Evolutionary conservation across 257 asterid genomes (phyloP), one percentile per base, ranked within the genome.

Genomic region (Fraxinus excelsior): DNA sequence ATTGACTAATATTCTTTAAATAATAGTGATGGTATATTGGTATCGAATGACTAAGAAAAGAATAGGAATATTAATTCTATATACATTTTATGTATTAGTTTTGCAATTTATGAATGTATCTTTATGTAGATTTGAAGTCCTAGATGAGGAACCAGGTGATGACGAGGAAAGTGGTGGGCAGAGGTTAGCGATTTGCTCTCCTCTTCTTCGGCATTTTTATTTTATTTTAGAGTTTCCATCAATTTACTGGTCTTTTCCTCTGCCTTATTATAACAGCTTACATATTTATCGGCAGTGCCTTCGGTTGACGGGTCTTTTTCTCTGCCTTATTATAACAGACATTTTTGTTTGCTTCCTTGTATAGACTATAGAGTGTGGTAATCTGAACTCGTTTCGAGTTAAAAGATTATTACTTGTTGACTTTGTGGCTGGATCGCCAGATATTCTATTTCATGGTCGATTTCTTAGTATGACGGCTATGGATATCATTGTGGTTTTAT

Each of bases 71-170:
- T 51, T 58, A 58, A 58, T 58, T 56, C 19, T 37, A 67, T 7
- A 42, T 40, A 26, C 7, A 5, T 26, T 70, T 78, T 79, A 1
- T 70, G 8, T 21, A 58, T n/a, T n/a, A 21, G 1, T n/a, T 74
- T 53, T 79, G 37, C 66, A 11, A 74, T 49, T 81, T 71, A 60
- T 69, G 19, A 60, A 78, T 37, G 53, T 70, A 67, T 74, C 23
- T 44, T 46, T 29, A 32, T 74, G 85, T 82, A 96, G 99, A 80
- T 90, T 93, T 76, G 98, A 96, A 84, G 99, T 96, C 69, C 80
- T 96, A 76, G 99, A 96, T 70, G 99, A 96, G 85, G 98, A 96
- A 71, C 98, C 98, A 5, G 97, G 97, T 37, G 99, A 96, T 67
- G 98, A 96, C 40, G 99, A 96, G 90, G 99, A 96, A 79, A 88